Base-by-base conservation (phyloP, 176 grass and related monocot genomes). In the Juncus effusus region DNA sequence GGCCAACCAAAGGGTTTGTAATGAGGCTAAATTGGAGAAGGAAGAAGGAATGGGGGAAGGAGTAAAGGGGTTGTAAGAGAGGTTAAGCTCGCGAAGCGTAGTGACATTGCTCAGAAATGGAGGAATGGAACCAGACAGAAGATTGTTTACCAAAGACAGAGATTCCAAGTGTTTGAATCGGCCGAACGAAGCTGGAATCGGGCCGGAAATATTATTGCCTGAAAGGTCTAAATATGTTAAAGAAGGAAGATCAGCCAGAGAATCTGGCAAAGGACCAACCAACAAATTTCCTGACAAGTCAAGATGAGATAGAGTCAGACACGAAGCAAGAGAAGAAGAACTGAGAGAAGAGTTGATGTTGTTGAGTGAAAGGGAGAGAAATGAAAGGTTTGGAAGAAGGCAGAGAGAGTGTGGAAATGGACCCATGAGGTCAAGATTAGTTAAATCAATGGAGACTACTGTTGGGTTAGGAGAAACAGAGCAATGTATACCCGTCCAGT, bases 51-150 rank as follows among this genome's bases (percentile, higher is more conserved):
- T 57, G 3, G 83, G 78, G 47, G 77, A 82, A 58, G 88, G 85
- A 4, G 73, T 39, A 59, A 99, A 90, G 4, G 63, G 15, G 75
- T 99, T 99, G 72, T 89, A 93, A 28, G 94, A 83, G 39, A 99
- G 78, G 3, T 69, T 62, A 54, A 93, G 78, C 37, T 82, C 73
- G 14, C 36, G 76, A 60, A 99, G 80, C 15, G 68, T 3, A 7
- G 78, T 42, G 54, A 99, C 9, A 16, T 86, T 82, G 40, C 72
- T 35, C 5, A 99, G 41, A 68, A 87, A 83, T n/a, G 72, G 51
- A 45, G 94, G 88, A 35, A 99, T 72, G 35, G 52, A 56, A 63
- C 85, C 83, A 44, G 80, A 65, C 42, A 97, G 52, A 40, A 60
- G 10, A 79, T 97, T 97, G 59, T 52, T 40, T 47, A 80, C 50